Evolutionary conservation across 805 yeast genomes (phyloP).

Genomic region (Candida patagonica): DNA sequence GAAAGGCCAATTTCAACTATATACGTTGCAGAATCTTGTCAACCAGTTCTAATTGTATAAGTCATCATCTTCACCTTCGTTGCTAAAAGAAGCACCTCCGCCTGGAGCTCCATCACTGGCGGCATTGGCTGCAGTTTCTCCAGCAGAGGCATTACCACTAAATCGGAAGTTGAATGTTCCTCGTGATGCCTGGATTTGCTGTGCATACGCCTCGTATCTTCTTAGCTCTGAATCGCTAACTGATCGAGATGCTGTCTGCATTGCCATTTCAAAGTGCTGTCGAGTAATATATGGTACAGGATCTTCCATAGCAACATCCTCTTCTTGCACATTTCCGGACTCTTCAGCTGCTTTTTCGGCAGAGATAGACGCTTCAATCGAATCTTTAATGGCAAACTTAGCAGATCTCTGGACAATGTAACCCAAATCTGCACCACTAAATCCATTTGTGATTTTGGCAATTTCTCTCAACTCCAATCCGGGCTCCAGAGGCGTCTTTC

Average conservation of each 20-base stretch:
- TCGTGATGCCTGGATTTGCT: constrained; percentile 90
- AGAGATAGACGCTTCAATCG: constrained; percentile 71
- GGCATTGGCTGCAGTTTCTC: constrained; percentile 32
- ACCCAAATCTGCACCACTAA: constrained; percentile 97
- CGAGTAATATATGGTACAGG: constrained; percentile 93
- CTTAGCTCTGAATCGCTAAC: constrained; percentile 96
- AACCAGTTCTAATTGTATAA: constrained; percentile 3
- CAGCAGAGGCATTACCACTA: constrained; percentile 38
- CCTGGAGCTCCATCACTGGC: constrained; percentile 30
- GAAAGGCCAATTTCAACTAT: background rate
- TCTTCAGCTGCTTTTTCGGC: constrained; percentile 36
- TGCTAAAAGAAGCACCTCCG: constrained; percentile 40
- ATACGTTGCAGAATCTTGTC: background rate
- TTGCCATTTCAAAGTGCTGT: constrained; percentile 96
- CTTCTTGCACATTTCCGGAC: constrained; percentile 30
- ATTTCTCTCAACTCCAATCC: constrained; percentile 82
- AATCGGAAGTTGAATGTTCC: constrained; percentile 91
- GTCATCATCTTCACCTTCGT: constrained; percentile 56
- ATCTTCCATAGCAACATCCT: constrained; percentile 65
- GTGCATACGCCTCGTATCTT: constrained; percentile 97
- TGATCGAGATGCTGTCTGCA: constrained; percentile 98
- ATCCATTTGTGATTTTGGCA: constrained; percentile 92
- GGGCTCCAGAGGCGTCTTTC: constrained; percentile 98
- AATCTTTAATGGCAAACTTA: constrained; percentile 95
- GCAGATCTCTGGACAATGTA: constrained; percentile 98